A percentile compares a stretch with the other conserved stretches of the same genome.
phyloP scores from a whole-genome alignment of 768 basidiomycete species.

The Hygrocybe coccinea region DNA sequence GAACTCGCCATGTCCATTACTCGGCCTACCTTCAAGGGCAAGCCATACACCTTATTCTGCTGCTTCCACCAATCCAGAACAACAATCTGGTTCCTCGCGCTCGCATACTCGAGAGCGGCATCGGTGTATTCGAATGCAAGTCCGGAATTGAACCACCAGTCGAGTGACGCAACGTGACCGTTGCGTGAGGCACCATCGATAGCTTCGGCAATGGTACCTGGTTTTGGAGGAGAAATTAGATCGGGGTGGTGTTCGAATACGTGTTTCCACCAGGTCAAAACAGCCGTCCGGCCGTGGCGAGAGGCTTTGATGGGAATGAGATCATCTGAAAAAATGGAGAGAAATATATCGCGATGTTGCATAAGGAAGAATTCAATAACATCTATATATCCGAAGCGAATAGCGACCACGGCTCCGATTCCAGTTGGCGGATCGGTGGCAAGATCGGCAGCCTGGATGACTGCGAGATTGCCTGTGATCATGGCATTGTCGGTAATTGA shows the following conservation, averaged over 20 bases:
- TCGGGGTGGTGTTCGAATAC: constrained; percentile 57
- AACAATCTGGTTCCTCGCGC: constrained; percentile 67
- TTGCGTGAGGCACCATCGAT: constrained; percentile 76
- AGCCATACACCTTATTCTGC: constrained; percentile 41
- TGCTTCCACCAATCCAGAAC: constrained; percentile 83
- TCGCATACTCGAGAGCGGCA: constrained; percentile 73
- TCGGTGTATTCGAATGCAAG: constrained; percentile 71
- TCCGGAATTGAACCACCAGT: constrained; percentile 76
- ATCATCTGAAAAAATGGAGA: constrained; percentile 57
- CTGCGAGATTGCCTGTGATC: constrained; percentile 55
- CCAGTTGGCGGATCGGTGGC: constrained; percentile 56
- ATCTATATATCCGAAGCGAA: constrained; percentile 72
- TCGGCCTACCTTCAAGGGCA: constrained; percentile 75
- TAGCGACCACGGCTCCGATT: constrained; percentile 58
- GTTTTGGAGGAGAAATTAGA: constrained; percentile 50
- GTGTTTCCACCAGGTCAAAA: constrained; percentile 81
- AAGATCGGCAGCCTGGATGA: constrained; percentile 58
- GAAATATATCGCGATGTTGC: constrained; percentile 60
- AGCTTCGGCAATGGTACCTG: constrained; percentile 57
- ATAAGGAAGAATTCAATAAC: constrained; percentile 71
- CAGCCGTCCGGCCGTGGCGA: constrained; percentile 61
- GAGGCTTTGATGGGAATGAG: constrained; percentile 77
- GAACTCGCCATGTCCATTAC: constrained; percentile 83
- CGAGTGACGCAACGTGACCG: constrained; percentile 67
- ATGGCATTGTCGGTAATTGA: constrained; percentile 67